phyloP scores from a whole-genome alignment of 78 protist species.

The Dictyostelium purpureum region DNA sequence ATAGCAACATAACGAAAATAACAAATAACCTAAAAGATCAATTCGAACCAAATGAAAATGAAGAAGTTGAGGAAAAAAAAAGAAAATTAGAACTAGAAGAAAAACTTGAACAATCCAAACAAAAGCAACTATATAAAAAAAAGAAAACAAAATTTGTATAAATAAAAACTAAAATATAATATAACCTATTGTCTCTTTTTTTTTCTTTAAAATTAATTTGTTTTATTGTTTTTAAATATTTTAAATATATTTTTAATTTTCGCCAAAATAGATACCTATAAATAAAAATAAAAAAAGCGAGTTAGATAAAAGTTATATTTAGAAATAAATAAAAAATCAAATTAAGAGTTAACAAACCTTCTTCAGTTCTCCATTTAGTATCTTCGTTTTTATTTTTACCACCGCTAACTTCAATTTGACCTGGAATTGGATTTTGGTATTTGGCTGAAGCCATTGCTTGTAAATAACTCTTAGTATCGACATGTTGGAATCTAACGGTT shows the following conservation, averaged over 20 bases:
- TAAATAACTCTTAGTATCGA: constrained; percentile 70
- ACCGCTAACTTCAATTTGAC: constrained; percentile 77
- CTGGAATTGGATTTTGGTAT: constrained; percentile 83
- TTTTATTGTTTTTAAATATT: too few relatives aligned
- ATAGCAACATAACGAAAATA: not conserved
- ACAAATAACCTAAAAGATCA: not conserved
- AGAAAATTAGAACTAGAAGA: constrained; percentile 17
- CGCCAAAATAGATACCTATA: too few relatives aligned
- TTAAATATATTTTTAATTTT: too few relatives aligned
- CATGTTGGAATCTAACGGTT: constrained; percentile 65
- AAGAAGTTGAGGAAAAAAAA: constrained; percentile 4
- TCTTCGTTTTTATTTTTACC: constrained; percentile 21
- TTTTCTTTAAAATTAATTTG: too few relatives aligned
- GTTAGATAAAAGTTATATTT: too few relatives aligned
- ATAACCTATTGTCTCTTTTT: too few relatives aligned
- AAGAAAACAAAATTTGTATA: constrained; percentile 22
- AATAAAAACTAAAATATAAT: too few relatives aligned
- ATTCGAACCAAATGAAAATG: not conserved
- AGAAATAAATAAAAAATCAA: too few relatives aligned
- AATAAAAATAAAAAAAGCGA: too few relatives aligned
- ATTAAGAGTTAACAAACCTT: too few relatives aligned
- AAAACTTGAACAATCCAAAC: constrained; percentile 8
- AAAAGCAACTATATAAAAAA: constrained; percentile 12
- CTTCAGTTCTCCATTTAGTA: constrained; percentile 51
- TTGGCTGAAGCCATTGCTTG: constrained; percentile 48